phyloP scores from a whole-genome alignment of 2,329 filamentous ascomycete species.

The Chaetomiaceae sp. region DNA sequence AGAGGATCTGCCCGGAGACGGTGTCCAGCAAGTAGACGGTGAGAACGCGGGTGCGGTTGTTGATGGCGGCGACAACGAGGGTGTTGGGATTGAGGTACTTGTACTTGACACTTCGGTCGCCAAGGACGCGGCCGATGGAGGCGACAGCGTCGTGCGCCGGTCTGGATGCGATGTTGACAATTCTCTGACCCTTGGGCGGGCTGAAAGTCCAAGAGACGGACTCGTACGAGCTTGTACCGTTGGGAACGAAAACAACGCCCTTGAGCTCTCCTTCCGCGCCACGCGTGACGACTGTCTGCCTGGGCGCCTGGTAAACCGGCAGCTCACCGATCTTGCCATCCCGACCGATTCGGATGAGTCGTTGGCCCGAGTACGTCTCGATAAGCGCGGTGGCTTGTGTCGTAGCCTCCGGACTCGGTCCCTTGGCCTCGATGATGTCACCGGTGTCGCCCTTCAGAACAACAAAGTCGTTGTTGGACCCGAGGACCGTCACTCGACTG shows the following conservation, averaged over 20 bases:
- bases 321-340: slow-evolving; percentile 45
- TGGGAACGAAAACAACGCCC: slow-evolving; percentile 46
- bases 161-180: slow-evolving; percentile 61
- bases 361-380: slow-evolving; percentile 45
- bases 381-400: slow-evolving; percentile 46
- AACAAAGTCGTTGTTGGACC: slow-evolving; percentile 56
- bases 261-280: slow-evolving; percentile 44
- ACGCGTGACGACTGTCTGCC: slow-evolving; percentile 50
- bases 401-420: slow-evolving; percentile 33
- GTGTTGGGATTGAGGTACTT: slow-evolving; percentile 93
- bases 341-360: slow-evolving; percentile 47
- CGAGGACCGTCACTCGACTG: slow-evolving; percentile 52
- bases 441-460: slow-evolving; percentile 50
- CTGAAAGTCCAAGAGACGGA: slow-evolving; percentile 67
- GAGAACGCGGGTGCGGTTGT: slow-evolving; percentile 52
- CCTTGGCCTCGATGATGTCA: slow-evolving; percentile 41
- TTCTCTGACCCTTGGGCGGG: slow-evolving; percentile 57
- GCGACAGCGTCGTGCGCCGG: slow-evolving; percentile 79
- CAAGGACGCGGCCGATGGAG: slow-evolving; percentile 89
- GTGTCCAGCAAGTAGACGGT: slow-evolving; percentile 79
- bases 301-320: slow-evolving; percentile 40
- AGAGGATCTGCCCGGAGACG: slow-evolving; percentile 73
- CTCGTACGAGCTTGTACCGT: slow-evolving; percentile 37
- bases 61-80: slow-evolving; percentile 64
- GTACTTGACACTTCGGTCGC: slow-evolving; percentile 88